Base-by-base conservation (phyloP, 169 alveolate genomes). In the Plasmodium cynomolgi region DNA sequence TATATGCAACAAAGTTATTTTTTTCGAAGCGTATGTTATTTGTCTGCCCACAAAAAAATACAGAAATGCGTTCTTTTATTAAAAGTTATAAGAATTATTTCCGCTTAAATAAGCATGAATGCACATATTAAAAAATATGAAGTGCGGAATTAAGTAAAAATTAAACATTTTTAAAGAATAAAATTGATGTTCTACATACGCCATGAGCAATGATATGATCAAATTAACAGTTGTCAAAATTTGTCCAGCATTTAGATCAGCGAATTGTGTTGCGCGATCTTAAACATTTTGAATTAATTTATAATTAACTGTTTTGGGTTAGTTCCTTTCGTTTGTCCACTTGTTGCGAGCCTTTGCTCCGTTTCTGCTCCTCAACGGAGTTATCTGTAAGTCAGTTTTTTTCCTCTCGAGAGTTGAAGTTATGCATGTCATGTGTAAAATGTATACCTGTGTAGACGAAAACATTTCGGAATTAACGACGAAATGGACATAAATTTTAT, bases 21-120 rank as follows among this genome's bases (percentile, higher is more conserved):
- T 83, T 23, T 17, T 20, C 11, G 91, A 37, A 80, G 33, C 44
- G 56, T 41, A 41, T 80, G 84, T 80, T 80, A 80, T 80, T 80
- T 80, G 58, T 23, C 33, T 83, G 81, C 54, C 77, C 41, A 39
- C 13, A 56, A 50, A 83, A 83, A 81, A 41, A 50, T 50, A 81
- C 20, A 39, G 73, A 20, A 23, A 56, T n/a, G 15, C 7, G 15
- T 83, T 54, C 58, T 83, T 58, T 33, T 39, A 83, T 58, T 83
- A 33, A 83, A 83, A 83, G 17, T 17, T 29, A 34, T 17, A 68
- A 39, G 39, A 41, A 81, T 41, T 81, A 81, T 81, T 81, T 44
- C 23, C 44, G 33, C 71, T 41, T 81, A 44, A 41, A 81, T 81
- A 20, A 11, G 33, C 34, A 84, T 17, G 33, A 84, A 2, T 56